Percentiles rank a stretch among this genome's conserved stretches.
Conservation (phyloP, 495 filamentous ascomycete species). For the Neurospora tetrasperma region DNA sequence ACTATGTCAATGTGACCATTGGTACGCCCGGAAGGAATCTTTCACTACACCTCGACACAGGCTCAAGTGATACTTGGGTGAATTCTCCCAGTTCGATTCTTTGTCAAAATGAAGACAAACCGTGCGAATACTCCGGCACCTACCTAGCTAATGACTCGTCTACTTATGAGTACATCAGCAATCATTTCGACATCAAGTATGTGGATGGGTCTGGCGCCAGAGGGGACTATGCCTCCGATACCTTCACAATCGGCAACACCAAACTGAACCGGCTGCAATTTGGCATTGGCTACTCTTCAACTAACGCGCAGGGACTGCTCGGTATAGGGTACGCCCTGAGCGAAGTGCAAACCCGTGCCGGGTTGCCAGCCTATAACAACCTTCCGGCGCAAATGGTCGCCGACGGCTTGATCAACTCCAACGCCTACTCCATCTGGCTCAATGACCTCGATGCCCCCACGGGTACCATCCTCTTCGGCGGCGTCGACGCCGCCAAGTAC, state of each 20-base stretch:
- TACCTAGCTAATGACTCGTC: constrained; percentile 67
- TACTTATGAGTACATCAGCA: constrained; percentile 67
- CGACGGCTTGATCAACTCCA: constrained; percentile 60
- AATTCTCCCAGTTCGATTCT: constrained; percentile 56
- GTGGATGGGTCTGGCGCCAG: constrained; percentile 71
- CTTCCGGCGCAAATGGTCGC: constrained; percentile 65
- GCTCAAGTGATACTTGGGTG: constrained; percentile 85
- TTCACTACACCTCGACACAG: constrained; percentile 68
- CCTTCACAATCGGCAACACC: constrained; percentile 50
- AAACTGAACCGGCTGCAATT: constrained; percentile 64
- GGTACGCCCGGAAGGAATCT: constrained; percentile 59
- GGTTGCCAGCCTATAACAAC: constrained; percentile 58
- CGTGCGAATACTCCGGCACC: constrained; percentile 51
- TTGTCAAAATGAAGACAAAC: constrained; percentile 36
- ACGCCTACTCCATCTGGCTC: constrained; percentile 83
- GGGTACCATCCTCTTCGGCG: constrained; percentile 84
- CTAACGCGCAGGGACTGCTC: constrained; percentile 67
- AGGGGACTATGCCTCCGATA: constrained; percentile 81
- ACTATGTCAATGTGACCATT: constrained; percentile 61
- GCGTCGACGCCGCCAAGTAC: constrained; percentile 77
- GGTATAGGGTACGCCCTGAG: constrained; percentile 84
- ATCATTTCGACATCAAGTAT: constrained; percentile 85
- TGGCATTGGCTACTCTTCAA: constrained; percentile 70
- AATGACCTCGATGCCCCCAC: constrained; percentile 67
- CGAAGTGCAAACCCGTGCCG: constrained; percentile 63